These are phyloP conservation scores for Kluyveromyces wickerhamii DNA, from an alignment of 805 yeast genomes.

Conservation along the genomic window DNA sequence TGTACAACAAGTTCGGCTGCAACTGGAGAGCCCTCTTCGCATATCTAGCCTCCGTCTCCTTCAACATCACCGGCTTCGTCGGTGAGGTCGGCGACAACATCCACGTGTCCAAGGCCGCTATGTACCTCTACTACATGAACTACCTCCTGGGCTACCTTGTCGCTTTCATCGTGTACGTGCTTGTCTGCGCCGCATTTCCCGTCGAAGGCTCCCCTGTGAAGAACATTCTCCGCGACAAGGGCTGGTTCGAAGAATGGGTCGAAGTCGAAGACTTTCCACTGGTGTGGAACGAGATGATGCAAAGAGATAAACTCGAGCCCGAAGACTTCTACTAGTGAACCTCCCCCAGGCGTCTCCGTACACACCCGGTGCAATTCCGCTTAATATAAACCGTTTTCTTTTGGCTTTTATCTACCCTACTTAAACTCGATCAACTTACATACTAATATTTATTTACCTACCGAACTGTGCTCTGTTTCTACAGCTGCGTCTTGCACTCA, in stretches of 20 bases:
- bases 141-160: constrained; percentile 68
- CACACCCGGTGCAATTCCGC: too few species aligned
- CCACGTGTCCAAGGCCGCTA: constrained; percentile 66
- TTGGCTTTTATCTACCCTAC: background rate
- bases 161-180: constrained; percentile 47
- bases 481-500: too few species aligned
- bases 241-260: constrained; percentile 55
- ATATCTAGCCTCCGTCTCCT: constrained; percentile 70
- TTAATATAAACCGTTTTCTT: too few species aligned
- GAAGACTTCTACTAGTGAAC: background rate
- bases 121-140: constrained; percentile 56
- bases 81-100: constrained; percentile 48
- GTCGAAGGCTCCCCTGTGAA: constrained; percentile 35
- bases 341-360: too few species aligned
- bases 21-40: constrained; percentile 84
- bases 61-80: constrained; percentile 82
- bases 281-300: constrained; percentile 18
- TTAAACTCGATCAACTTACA: too few species aligned
- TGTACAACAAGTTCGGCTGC: constrained; percentile 53
- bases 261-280: constrained; percentile 58
- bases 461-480: too few species aligned
- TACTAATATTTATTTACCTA: too few species aligned
- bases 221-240: constrained; percentile 38
- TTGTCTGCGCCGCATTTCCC: constrained; percentile 48
- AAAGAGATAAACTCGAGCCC: constrained; percentile 6